A percentile compares a stretch with the other conserved stretches of the same genome.
These are phyloP conservation scores for Ilyonectria mors-panacis DNA, from an alignment of 2,329 filamentous ascomycete species.

Conservation along the genomic window DNA sequence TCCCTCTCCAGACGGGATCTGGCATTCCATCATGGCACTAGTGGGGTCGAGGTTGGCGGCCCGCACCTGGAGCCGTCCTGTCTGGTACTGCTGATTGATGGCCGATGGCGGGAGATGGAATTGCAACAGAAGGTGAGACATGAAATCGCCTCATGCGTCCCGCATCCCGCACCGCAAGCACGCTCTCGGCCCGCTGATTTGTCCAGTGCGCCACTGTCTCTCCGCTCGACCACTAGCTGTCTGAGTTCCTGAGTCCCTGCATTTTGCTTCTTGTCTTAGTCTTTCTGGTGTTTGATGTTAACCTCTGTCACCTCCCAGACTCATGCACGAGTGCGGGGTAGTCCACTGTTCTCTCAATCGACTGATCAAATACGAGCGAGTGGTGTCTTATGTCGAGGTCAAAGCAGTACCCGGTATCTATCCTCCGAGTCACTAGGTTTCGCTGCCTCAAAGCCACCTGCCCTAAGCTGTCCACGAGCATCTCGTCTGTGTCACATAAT, in stretches of 20 bases:
- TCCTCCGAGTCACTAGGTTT: not conserved
- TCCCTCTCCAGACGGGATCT: constrained; percentile 16
- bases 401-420: not conserved
- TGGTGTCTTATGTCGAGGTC: not conserved
- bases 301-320: constrained; percentile 9
- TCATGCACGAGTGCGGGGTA: constrained; percentile 20
- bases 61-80: constrained; percentile 11
- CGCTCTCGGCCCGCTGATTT: constrained; percentile 35
- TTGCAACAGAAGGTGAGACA: constrained; percentile 36
- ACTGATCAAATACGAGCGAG: constrained; percentile 9
- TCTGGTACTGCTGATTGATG: constrained; percentile 3
- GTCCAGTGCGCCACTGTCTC: constrained; percentile 17
- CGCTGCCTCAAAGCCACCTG: not conserved
- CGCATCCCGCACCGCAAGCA: constrained; percentile 37
- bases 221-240: constrained; percentile 32
- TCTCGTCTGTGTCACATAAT: not conserved
- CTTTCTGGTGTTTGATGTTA: constrained; percentile 23
- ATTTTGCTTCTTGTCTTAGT: constrained; percentile 28
- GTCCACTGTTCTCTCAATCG: not conserved
- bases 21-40: constrained; percentile 2
- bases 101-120: not conserved
- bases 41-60: constrained; percentile 19
- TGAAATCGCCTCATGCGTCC: constrained; percentile 39
- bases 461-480: not conserved
- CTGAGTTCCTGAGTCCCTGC: constrained; percentile 39